Base-by-base conservation (phyloP, 2,329 filamentous ascomycete species). In the Hypoxylon sp. region DNA sequence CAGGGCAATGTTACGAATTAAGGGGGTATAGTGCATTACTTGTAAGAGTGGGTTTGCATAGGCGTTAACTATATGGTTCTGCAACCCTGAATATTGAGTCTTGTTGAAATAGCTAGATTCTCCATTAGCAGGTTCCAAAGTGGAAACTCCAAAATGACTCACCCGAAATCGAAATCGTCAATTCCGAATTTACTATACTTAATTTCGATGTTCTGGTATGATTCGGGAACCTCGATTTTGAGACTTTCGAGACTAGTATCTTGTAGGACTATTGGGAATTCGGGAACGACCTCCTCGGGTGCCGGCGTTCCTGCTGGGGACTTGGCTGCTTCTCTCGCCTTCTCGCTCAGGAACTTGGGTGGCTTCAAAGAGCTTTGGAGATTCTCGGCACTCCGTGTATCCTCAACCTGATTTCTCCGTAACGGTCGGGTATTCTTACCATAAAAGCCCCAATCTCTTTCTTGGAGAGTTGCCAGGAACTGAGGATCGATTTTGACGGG, bases 141-240 rank as follows among this genome's bases (percentile, higher is more conserved):
- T 19, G 2, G 30, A 2, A 48, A 23, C 48, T 3, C 11, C 11
- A 21, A 14, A 46, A 30, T 5, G 13, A 80, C 89, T 75, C 82
- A 93, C 90, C 92, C 91, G 80, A 99, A 99, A 79, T 99, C 96
- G 78, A 99, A 99, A 79, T 99, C 97, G 75, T 98, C 95, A n/a
- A 99, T 94, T 19, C 96, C 96, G 79, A 98, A 99, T 77, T 94
- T 97, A 84, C 95, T 98, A 83, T 98, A 99, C 78, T 98, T 98
- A 82, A 99, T 99, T 79, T 98, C 95, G 10, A 98, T 92, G 74
- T 94, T 94, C 70, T 92, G 90, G 79, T 99, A 99, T 83, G 96
- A 93, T 7, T 92, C 87, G 21, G 95, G 92, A 3, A 96, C 91
- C 62, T 97, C 94, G 43, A 91, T 89, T 70, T 93, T 92, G 61